Percentiles rank a stretch among this genome's conserved stretches.
These are phyloP conservation scores for Forsythia viridissima DNA, from an alignment of 257 asterid genomes.

Conservation along the genomic window DNA sequence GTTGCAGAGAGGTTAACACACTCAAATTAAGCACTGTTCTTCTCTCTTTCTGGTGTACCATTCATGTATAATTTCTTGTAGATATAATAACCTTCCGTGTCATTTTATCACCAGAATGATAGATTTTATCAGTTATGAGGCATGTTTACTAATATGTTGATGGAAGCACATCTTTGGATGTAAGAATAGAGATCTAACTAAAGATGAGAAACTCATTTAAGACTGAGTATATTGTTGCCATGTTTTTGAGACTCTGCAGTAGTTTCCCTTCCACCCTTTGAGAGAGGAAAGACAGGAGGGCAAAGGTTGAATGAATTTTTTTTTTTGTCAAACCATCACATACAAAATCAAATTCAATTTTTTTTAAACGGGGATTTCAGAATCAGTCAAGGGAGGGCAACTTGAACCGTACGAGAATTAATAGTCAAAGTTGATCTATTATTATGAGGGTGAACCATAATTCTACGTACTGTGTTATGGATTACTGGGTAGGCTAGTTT, in stretches of 20 bases:
- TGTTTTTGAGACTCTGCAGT: no score
- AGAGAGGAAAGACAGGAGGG: no score
- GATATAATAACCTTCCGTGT: neutral
- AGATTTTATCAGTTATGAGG: neutral
- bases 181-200: conserved; percentile 5
- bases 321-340: no score
- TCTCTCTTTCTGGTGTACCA: neutral
- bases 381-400: no score
- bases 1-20: conserved; percentile 56
- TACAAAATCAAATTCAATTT: no score
- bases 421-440: neutral
- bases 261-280: no score
- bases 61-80: neutral
- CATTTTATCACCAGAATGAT: conserved; percentile 1
- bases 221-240: no score
- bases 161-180: conserved; percentile 13
- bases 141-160: neutral
- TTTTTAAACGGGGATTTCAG: no score
- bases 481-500: neutral
- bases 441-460: neutral
- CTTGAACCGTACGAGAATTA: neutral
- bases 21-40: neutral
- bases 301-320: no score
- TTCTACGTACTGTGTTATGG: neutral
- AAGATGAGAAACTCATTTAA: neutral